Evolutionary conservation across 768 basidiomycete genomes (phyloP).

Genomic region (Psilocybe tampanensis): DNA sequence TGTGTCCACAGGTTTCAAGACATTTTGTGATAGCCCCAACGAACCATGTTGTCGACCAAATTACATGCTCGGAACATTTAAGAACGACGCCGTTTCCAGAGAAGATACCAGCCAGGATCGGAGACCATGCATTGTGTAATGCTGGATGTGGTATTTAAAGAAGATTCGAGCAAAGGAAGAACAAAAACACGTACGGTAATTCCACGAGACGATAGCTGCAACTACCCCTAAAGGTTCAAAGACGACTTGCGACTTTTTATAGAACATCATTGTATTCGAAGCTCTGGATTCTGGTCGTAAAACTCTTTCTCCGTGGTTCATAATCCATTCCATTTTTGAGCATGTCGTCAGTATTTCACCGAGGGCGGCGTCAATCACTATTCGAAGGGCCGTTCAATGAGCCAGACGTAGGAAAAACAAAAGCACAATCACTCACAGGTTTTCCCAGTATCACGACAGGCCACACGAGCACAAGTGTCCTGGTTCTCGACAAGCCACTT

Average conservation of each 20-base stretch:
- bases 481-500: slow-evolving; percentile 95
- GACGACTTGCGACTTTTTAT: slow-evolving; percentile 78
- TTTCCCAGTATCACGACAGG: slow-evolving; percentile 94
- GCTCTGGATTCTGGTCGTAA: slow-evolving; percentile 74
- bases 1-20: slow-evolving; percentile 79
- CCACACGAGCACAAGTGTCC: slow-evolving; percentile 81
- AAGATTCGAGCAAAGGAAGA: background rate
- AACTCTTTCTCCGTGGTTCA: slow-evolving; percentile 80
- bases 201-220: slow-evolving; percentile 93
- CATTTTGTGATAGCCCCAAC: slow-evolving; percentile 77
- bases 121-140: slow-evolving; percentile 92
- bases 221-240: slow-evolving; percentile 95
- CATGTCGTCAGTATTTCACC: slow-evolving; percentile 96
- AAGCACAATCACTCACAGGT: slow-evolving; percentile 59
- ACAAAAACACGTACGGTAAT: slow-evolving; percentile 65
- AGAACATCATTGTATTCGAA: slow-evolving; percentile 66
- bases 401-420: background rate
- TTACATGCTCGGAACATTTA: slow-evolving; percentile 91
- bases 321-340: slow-evolving; percentile 91
- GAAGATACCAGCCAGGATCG: slow-evolving; percentile 89
- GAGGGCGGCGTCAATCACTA: slow-evolving; percentile 91
- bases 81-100: slow-evolving; percentile 88
- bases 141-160: slow-evolving; percentile 45
- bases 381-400: background rate
- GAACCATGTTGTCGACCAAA: slow-evolving; percentile 90